A percentile compares a stretch with the other conserved stretches of the same genome.
Conservation (phyloP, 169 alveolate genomes). For the Sarcocystis neurona region DNA sequence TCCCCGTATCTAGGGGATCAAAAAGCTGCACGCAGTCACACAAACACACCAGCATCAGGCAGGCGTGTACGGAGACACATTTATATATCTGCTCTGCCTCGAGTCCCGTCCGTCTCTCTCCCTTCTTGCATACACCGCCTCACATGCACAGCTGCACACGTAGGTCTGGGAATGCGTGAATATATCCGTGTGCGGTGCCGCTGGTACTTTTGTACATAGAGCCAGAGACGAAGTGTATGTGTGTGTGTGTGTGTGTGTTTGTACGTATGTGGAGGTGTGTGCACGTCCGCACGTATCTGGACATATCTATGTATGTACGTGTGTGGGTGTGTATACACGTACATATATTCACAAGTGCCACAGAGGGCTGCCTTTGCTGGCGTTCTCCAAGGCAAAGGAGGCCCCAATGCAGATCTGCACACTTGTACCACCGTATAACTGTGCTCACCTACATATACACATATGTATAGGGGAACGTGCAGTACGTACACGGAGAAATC, state of each 20-base stretch:
- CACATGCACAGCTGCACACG: neutral
- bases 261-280: neutral
- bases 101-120: neutral
- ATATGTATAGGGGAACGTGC: no score
- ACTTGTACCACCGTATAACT: no score
- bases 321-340: no score
- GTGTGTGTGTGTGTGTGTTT: neutral
- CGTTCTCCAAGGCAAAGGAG: no score
- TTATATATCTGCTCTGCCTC: neutral
- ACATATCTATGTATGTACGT: no score
- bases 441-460: no score
- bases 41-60: neutral
- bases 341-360: no score
- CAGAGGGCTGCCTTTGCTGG: no score
- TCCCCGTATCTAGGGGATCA: constrained; percentile 33
- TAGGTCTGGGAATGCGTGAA: neutral
- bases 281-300: no score
- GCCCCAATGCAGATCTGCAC: no score
- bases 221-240: neutral
- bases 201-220: neutral
- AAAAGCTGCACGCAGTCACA: constrained; percentile 15
- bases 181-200: neutral
- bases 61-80: neutral
- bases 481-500: no score
- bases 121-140: neutral